Conservation (phyloP, 116 monocot species). For the Phalaenopsis hybrid region DNA sequence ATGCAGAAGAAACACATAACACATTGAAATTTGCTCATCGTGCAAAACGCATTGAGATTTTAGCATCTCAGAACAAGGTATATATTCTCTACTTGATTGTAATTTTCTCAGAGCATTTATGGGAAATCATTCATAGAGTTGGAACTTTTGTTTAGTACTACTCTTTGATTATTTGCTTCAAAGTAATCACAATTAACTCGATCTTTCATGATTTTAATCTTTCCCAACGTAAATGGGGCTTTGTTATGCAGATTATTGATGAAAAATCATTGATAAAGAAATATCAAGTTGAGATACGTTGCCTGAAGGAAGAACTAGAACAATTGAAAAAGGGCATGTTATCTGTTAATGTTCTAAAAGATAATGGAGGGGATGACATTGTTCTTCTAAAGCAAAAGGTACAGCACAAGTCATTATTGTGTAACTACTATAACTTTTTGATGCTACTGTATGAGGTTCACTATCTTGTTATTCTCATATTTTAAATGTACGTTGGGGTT, state of each 20-base stretch:
- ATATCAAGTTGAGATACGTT: slow-evolving; percentile 84
- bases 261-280: slow-evolving; percentile 95
- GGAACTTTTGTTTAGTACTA: not conserved
- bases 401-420: not conserved
- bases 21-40: slow-evolving; percentile 96
- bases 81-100: not conserved
- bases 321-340: slow-evolving; percentile 65
- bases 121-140: slow-evolving; percentile 1
- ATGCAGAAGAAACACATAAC: slow-evolving; percentile 91
- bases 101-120: not conserved
- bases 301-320: slow-evolving; percentile 83
- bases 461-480: too few species aligned
- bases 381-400: slow-evolving; percentile 86
- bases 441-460: too few species aligned
- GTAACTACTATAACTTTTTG: not conserved
- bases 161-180: not conserved
- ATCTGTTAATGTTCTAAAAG: slow-evolving; percentile 42
- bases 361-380: slow-evolving; percentile 63
- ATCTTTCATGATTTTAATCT: not conserved
- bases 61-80: slow-evolving; percentile 92
- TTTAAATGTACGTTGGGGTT: not conserved
- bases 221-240: not conserved
- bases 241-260: slow-evolving; percentile 76
- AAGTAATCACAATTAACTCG: not conserved
- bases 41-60: slow-evolving; percentile 83